Evolutionary conservation across 208 protist species (phyloP).

Genomic region (Novymonas esmeraldas): DNA sequence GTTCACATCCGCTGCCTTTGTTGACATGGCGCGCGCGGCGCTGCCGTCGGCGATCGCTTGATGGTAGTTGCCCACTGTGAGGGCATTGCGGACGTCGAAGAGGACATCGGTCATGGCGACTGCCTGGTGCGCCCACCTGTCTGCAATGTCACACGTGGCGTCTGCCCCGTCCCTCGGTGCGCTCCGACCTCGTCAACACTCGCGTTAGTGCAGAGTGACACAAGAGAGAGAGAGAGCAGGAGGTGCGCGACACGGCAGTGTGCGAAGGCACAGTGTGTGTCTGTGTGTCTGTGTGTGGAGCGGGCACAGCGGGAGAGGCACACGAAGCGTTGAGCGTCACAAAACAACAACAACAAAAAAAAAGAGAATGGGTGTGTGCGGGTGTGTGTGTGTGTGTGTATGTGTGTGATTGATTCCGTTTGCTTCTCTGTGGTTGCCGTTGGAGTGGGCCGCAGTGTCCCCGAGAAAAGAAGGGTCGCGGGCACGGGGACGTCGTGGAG

Average conservation of each 20-base stretch:
- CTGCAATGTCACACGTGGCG: too few relatives aligned
- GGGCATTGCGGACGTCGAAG: constrained; percentile 84
- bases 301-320: not conserved
- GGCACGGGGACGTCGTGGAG: too few relatives aligned
- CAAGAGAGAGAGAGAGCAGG: too few relatives aligned
- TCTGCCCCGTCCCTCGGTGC: too few relatives aligned
- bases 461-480: too few relatives aligned
- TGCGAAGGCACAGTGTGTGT: not conserved
- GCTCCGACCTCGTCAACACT: too few relatives aligned
- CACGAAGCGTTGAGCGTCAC: not conserved
- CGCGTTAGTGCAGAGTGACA: too few relatives aligned
- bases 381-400: not conserved
- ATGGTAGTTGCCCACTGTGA: constrained; percentile 88
- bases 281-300: not conserved
- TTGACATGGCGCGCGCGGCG: constrained; percentile 33
- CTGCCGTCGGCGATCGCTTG: constrained; percentile 77
- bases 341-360: not conserved
- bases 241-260: too few relatives aligned
- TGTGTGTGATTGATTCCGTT: too few relatives aligned
- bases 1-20: constrained; percentile 52
- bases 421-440: too few relatives aligned
- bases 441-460: too few relatives aligned
- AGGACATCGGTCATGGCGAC: constrained; percentile 76
- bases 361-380: not conserved
- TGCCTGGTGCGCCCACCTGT: too few relatives aligned